Percentiles rank a stretch among this genome's conserved stretches.
Conservation (phyloP, 1,139 yeast species). For the Debaryomyces coudertii region DNA sequence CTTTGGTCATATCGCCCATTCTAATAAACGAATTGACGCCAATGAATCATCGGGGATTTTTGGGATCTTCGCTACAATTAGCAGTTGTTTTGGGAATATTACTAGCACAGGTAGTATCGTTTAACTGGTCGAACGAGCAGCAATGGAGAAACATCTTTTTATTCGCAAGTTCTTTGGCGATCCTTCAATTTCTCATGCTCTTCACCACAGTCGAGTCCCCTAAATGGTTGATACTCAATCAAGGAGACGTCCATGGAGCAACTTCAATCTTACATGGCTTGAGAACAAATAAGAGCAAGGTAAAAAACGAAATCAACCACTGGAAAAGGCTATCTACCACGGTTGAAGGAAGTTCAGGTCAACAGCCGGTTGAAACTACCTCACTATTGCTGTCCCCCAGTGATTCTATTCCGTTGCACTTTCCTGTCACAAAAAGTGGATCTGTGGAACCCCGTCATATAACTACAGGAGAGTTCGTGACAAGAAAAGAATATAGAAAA, state of each 20-base stretch:
- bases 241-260: slow-evolving; percentile 34
- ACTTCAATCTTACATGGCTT: slow-evolving; percentile 29
- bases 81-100: slow-evolving; percentile 42
- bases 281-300: slow-evolving; percentile 34
- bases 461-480: slow-evolving; percentile 28
- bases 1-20: slow-evolving; percentile 43
- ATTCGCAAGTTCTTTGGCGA: slow-evolving; percentile 29
- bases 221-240: slow-evolving; percentile 40
- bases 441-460: slow-evolving; percentile 35
- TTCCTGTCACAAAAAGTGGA: slow-evolving; percentile 21
- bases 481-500: slow-evolving; percentile 23
- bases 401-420: slow-evolving; percentile 1
- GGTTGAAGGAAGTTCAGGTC: slow-evolving; percentile 8
- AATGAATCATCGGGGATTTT: slow-evolving; percentile 39
- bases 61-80: slow-evolving; percentile 42
- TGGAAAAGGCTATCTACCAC: slow-evolving; percentile 36
- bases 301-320: slow-evolving; percentile 39
- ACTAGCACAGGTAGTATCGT: slow-evolving; percentile 36
- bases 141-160: slow-evolving; percentile 41
- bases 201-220: slow-evolving; percentile 43
- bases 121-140: slow-evolving; percentile 35
- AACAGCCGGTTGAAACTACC: slow-evolving; percentile 18
- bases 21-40: slow-evolving; percentile 44
- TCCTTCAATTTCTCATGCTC: slow-evolving; percentile 33
- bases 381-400: slow-evolving; percentile 12